Percentiles rank a stretch among this genome's conserved stretches.
Conservation (phyloP, 116 monocot species). For the Posidonia oceanica region DNA sequence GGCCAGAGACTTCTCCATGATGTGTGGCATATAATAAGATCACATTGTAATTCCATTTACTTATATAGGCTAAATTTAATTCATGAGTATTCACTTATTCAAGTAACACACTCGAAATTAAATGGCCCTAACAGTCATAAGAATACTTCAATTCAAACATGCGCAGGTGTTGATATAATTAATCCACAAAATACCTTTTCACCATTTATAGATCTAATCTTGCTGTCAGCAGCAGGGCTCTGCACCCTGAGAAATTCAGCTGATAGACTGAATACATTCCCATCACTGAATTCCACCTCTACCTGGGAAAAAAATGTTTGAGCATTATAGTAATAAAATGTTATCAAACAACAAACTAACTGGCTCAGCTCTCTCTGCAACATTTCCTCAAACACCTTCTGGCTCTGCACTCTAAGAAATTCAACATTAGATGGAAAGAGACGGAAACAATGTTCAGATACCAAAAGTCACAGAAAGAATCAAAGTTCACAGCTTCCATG, state of each 20-base stretch:
- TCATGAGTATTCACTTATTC: neutral
- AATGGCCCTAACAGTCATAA: neutral
- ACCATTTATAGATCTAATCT: conserved; percentile 67
- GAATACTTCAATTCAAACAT: neutral
- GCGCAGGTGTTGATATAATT: no score
- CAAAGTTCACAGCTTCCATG: neutral
- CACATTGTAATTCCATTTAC: neutral
- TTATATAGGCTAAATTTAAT: neutral
- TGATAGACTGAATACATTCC: conserved; percentile 49
- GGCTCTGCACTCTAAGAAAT: neutral
- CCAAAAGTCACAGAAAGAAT: no score
- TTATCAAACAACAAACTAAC: neutral
- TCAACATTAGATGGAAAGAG: neutral
- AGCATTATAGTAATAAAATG: neutral
- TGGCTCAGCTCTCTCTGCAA: neutral
- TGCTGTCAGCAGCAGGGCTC: conserved; percentile 93
- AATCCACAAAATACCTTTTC: conserved; percentile 43
- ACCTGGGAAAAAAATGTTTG: conserved; percentile 22
- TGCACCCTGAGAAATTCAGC: conserved; percentile 82
- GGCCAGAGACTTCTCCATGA: no score
- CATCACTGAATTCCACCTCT: conserved; percentile 78
- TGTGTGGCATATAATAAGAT: no score
- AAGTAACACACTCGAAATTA: neutral
- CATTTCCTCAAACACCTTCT: no score
- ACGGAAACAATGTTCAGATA: no score